Base-by-base conservation (phyloP, 169 alveolate genomes). In the Eimeria mitis region DNA sequence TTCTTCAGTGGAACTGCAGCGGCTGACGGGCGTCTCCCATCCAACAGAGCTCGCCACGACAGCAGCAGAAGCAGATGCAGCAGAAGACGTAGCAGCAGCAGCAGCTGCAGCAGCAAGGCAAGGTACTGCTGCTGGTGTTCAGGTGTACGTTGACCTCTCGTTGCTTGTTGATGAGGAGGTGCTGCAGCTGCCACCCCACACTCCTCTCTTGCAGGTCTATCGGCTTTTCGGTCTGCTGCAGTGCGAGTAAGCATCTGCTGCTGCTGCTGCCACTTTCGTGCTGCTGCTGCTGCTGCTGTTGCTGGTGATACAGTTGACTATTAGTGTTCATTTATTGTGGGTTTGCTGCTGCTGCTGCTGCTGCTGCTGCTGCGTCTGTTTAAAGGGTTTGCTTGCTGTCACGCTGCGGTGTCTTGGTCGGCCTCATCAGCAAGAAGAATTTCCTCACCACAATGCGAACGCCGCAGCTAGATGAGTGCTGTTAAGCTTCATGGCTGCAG, bases 181-280 rank as follows among this genome's bases (percentile, higher is more conserved):
- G 81, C 94, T 94, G 13, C 96, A 94, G 89, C 88, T 94, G 71
- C 92, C 91, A 5, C 96, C 96, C n/a, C 94, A 94, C 89, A 84
- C 96, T 42, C 94, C 94, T 8, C 94, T 94, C 40, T 13, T 81
- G 70, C 91, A 94, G 5, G 89, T 94, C 56, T 94, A 94, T 81
- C 73, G 91, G 40, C 37, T 83, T 47, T 81, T 94, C 94, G 89
- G 78, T n/a, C 83, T 81, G 52, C 89, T 94, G 65, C 83, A 68
- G 54, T 68, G 76, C 85, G 70, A 68, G 94, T 88, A 34, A 25
- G 89, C 54, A 34, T 19, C 49, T 13, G 52, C 31, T 11, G 52
- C 21, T 81, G 89, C 49, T 81, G 65, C 71, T 81, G 65, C 40
- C 85, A 28, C 34, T 37, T 75, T 21, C 11, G 19, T 37, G 54